Evolutionary conservation across 2,329 filamentous ascomycete species (phyloP).

Genomic region (Aspergillus fumigatus): DNA sequence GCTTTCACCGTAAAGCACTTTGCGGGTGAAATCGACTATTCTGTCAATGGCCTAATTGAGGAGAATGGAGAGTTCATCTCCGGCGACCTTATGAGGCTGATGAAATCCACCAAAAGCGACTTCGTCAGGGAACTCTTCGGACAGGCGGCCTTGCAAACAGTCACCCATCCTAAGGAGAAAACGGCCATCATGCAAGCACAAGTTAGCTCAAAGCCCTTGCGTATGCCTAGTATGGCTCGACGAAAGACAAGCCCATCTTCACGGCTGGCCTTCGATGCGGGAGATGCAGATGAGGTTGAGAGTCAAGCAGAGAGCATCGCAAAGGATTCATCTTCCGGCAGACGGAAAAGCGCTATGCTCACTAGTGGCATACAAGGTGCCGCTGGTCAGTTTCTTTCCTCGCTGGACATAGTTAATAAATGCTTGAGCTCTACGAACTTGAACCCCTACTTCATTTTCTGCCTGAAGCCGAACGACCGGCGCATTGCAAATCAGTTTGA

Average conservation of each 20-base stretch:
- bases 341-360: conserved; percentile 38
- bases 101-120: conserved; percentile 79
- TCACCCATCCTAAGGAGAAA: conserved; percentile 88
- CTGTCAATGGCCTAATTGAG: conserved; percentile 79
- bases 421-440: conserved; percentile 76
- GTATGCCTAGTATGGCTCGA: conserved; percentile 87
- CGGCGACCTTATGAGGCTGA: conserved; percentile 89
- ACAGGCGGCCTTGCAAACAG: conserved; percentile 88
- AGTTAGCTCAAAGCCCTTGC: conserved; percentile 89
- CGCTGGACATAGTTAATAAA: conserved; percentile 85
- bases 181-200: conserved; percentile 92
- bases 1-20: conserved; percentile 92
- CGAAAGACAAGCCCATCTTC: conserved; percentile 60
- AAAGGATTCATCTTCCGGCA: conserved; percentile 19
- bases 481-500: conserved; percentile 98
- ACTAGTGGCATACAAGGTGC: conserved; percentile 66
- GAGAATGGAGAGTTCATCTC: conserved; percentile 96
- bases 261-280: conserved; percentile 35
- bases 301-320: conserved; percentile 29
- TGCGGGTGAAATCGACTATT: conserved; percentile 93
- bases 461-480: conserved; percentile 92
- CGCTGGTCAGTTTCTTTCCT: conserved; percentile 84
- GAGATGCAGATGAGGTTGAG: conserved; percentile 39
- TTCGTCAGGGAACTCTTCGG: conserved; percentile 90
- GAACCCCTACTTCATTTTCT: conserved; percentile 95